phyloP scores from a whole-genome alignment of 2,329 filamentous ascomycete species.

The Huntiella bhutanensis region DNA sequence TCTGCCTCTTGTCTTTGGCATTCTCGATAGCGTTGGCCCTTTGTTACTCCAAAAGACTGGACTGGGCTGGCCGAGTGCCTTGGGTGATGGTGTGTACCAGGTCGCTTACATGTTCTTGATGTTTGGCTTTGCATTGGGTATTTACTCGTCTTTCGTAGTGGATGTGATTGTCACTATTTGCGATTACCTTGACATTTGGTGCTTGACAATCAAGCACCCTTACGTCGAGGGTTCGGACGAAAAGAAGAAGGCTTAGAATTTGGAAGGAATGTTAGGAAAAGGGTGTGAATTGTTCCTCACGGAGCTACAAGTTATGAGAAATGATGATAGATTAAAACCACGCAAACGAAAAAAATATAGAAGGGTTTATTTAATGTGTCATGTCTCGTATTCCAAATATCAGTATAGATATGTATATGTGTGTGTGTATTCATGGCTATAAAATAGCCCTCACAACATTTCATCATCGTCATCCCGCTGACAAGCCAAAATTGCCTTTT shows the following conservation, averaged over 20 bases:
- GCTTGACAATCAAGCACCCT: conserved; percentile 85
- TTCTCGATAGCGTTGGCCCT: conserved; percentile 65
- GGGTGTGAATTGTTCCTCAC: not conserved
- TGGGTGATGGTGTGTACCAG: conserved; percentile 67
- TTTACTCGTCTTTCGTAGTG: conserved; percentile 95
- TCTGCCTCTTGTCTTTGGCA: conserved; percentile 57
- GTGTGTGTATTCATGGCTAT: not conserved
- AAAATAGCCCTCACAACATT: conserved; percentile 25
- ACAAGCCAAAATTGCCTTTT: conserved; percentile 59
- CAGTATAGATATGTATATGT: not conserved
- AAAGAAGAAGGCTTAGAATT: conserved; percentile 19
- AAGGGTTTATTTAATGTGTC: not conserved
- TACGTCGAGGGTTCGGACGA: conserved; percentile 26
- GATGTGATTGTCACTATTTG: conserved; percentile 97
- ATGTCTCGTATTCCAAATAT: no score
- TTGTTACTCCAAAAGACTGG: conserved; percentile 37
- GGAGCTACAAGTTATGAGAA: no score
- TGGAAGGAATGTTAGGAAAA: not conserved
- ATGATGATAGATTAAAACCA: not conserved
- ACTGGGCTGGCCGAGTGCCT: conserved; percentile 51
- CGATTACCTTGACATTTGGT: conserved; percentile 97
- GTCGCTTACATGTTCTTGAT: conserved; percentile 81
- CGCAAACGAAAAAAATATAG: not conserved
- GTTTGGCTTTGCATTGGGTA: conserved; percentile 63
- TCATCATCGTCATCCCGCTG: conserved; percentile 61